Base-by-base conservation (phyloP, 768 basidiomycete genomes). In the Suillus subalutaceus region DNA sequence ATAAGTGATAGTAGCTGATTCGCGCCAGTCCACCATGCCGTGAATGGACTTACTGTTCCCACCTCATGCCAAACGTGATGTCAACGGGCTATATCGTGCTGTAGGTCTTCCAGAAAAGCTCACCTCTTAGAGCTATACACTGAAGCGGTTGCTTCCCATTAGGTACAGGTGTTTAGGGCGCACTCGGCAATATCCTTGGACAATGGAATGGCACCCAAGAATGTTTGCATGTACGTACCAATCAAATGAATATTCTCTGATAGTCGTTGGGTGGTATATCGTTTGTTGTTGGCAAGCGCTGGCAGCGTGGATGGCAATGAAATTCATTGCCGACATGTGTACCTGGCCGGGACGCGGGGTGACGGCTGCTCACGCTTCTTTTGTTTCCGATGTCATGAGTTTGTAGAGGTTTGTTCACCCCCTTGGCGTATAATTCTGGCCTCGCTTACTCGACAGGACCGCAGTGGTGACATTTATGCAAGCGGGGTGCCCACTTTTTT, bases 271-370 rank as follows among this genome's bases (percentile, higher is more conserved):
- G 55, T 35, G 32, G 20, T 20, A 13, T 7, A 56, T 37, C 6
- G 32, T 12, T 35, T 13, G 12, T 26, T n/a, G 18, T 32, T 55
- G 18, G 50, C 50, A 52, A 26, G 50, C 7, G 50, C 13, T 55
- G 37, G 55, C 55, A 56, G 55, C 35, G 37, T 56, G 55, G 55
- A 56, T n/a, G 35, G 55, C 12, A 6, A 55, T 55, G 32, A 35
- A 35, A 20, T 6, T 9, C 16, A 40, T 59, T 41, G 40, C 58
- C 9, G 58, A 26, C 3, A 41, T 41, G 9, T 26, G 58, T 59
- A 59, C 58, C 58, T 59, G 16, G n/a, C 2, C 20, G 32, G 37
- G 37, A 57, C 56, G 35, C 13, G 38, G 16, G 35, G n/a, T 38
- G 23, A 38, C 37, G 37, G 16, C 4, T 18, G 26, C 30, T 30